Base-by-base conservation (phyloP, 2,329 filamentous ascomycete species). In the Nannizziopsis arthrosporioides region DNA sequence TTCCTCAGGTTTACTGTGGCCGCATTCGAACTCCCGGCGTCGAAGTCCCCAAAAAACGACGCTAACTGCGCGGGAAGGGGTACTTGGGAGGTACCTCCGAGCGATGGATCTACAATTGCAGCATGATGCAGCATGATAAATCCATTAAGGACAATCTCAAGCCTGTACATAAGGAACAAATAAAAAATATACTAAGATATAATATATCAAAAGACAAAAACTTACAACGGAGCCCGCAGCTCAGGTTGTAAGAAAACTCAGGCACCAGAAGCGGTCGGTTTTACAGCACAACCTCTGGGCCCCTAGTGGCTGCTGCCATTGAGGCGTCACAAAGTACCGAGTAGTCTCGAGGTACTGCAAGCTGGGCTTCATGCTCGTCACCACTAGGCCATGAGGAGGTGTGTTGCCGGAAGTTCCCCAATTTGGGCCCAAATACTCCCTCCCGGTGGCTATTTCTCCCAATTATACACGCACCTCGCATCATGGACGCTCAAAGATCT, bases 221-320 rank as follows among this genome's bases (percentile, higher is more conserved):
- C 38, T 34, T 48, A 38, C 42, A 32, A 34, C 14, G 5, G 45
- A 42, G 30, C 45, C n/a, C 30, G 17, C 6, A 44, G 44, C 22
- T 40, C 37, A 39, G 38, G 34, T 31, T 36, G 37, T 32, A 35
- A 48, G 27, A 39, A 48, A 48, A 42, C 18, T 30, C 39, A 12
- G 31, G 2, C 45, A 35, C 42, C 42, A 44, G 42, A 27, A 48
- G 40, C 32, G 47, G 34, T 10, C 34, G 39, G 40, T 49, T 49
- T 43, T 32, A 15, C 27, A 22, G 12, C 3, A 5, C 31, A 17
- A 27, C 32, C 38, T 31, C 37, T 44, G n/a, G 32, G 32, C 41
- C 31, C 34, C 46, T 5, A 37, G 46, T 11, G 34, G 35, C 8
- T 30, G 18, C 46, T 15, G 40, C 46, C 46, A 18, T 43, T 44